Conservation (phyloP, 805 yeast species). For the Ogataea nakhonphanomensis region DNA sequence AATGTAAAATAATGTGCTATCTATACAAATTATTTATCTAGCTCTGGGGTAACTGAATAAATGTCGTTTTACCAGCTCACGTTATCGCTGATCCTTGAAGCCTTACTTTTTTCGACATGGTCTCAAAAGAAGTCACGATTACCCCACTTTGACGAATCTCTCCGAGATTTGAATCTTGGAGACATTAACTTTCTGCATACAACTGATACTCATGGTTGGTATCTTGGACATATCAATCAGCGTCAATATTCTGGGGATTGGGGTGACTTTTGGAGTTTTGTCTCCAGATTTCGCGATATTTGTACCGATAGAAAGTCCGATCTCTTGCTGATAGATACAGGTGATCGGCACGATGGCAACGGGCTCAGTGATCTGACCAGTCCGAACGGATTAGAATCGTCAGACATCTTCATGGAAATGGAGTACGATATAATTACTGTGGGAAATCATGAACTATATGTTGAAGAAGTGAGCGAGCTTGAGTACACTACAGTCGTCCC, state of each 20-base stretch:
- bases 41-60: no score
- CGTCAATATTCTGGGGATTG: conserved; percentile 77
- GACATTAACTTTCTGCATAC: conserved; percentile 85
- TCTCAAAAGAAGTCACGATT: conserved; percentile 10
- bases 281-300: conserved; percentile 42
- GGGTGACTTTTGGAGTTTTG: conserved; percentile 85
- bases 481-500: conserved; percentile 63
- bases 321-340: conserved; percentile 75
- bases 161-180: conserved; percentile 63
- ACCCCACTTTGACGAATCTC: conserved; percentile 35
- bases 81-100: not conserved
- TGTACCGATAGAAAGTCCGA: conserved; percentile 46
- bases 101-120: not conserved
- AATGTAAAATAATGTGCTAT: not conserved
- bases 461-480: conserved; percentile 55
- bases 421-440: conserved; percentile 77
- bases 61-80: not conserved
- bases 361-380: conserved; percentile 78
- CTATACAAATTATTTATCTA: not conserved
- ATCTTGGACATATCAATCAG: conserved; percentile 83
- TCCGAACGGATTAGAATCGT: conserved; percentile 67
- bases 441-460: conserved; percentile 90
- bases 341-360: conserved; percentile 94
- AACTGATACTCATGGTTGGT: conserved; percentile 98
- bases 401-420: conserved; percentile 56